A percentile compares a stretch with the other conserved stretches of the same genome.
Evolutionary conservation across 805 yeast genomes (phyloP).

Genomic region (Candida bentonensis): DNA sequence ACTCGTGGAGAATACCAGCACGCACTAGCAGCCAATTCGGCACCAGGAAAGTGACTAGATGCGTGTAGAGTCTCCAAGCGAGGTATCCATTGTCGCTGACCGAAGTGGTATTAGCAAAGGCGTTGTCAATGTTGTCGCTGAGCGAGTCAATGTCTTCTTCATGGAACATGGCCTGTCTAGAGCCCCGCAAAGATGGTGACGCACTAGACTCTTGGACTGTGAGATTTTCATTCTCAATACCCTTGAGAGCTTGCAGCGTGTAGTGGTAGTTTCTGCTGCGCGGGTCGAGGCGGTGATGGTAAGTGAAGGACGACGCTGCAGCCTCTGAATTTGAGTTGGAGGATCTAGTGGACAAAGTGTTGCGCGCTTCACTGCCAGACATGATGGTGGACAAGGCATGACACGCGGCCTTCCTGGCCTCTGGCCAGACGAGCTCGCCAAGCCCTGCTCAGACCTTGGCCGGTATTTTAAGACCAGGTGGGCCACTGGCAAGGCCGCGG

Average conservation of each 20-base stretch:
- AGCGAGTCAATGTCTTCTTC: neutral
- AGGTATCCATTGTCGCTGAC: constrained; percentile 3
- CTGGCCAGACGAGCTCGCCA: too few relatives aligned
- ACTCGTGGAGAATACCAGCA: constrained; percentile 52
- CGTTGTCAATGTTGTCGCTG: neutral
- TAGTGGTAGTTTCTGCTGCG: constrained; percentile 6
- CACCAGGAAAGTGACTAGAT: constrained; percentile 69
- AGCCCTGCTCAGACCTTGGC: too few relatives aligned
- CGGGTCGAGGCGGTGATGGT: constrained; percentile 5
- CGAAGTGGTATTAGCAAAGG: neutral
- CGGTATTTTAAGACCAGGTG: too few relatives aligned
- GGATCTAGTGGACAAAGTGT: neutral
- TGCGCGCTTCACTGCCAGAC: neutral
- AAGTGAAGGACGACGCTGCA: neutral
- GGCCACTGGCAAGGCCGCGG: too few relatives aligned
- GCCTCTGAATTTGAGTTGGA: neutral
- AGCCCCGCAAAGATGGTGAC: neutral
- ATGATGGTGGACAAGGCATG: too few relatives aligned
- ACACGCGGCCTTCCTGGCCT: too few relatives aligned
- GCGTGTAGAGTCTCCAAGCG: constrained; percentile 60
- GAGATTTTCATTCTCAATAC: neutral
- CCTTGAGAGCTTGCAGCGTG: neutral
- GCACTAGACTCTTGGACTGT: neutral
- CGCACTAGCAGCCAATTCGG: constrained; percentile 49
- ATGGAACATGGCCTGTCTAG: neutral